Percentiles rank a stretch among this genome's conserved stretches.
Evolutionary conservation across 2,329 filamentous ascomycete species (phyloP).

Genomic region (Penicillium sclerotiorum): DNA sequence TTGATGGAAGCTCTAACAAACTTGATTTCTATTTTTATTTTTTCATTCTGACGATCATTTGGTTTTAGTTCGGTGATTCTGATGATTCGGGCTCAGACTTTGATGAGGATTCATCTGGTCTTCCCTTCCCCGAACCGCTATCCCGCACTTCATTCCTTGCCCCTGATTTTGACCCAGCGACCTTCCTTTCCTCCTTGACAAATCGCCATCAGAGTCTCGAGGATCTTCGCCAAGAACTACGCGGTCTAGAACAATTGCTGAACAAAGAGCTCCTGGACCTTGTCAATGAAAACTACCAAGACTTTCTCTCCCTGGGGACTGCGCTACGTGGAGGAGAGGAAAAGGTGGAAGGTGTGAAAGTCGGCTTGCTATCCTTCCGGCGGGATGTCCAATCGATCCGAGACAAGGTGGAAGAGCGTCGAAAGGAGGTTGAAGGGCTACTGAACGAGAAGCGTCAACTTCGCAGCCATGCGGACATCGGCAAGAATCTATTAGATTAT

Average conservation of each 20-base stretch:
- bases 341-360: constrained; percentile 83
- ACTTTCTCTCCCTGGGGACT: constrained; percentile 81
- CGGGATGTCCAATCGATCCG: constrained; percentile 78
- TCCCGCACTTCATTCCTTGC: constrained; percentile 80
- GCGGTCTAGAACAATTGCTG: constrained; percentile 76
- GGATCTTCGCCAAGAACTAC: constrained; percentile 83
- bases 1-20: neutral
- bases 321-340: constrained; percentile 87
- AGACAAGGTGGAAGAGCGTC: constrained; percentile 64
- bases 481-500: constrained; percentile 52
- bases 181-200: constrained; percentile 79
- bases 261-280: constrained; percentile 87
- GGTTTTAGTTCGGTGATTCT: constrained; percentile 45
- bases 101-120: constrained; percentile 64
- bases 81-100: constrained; percentile 52
- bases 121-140: constrained; percentile 87
- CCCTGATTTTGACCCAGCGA: constrained; percentile 74
- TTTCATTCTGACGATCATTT: too few relatives aligned
- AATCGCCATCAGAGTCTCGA: constrained; percentile 95
- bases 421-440: constrained; percentile 63
- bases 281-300: constrained; percentile 92
- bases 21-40: too few relatives aligned
- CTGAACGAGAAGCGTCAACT: constrained; percentile 69
- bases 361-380: constrained; percentile 82
- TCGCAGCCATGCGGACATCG: constrained; percentile 64